Evolutionary conservation across 805 yeast genomes (phyloP).

Genomic region (Pichia eremophila): DNA sequence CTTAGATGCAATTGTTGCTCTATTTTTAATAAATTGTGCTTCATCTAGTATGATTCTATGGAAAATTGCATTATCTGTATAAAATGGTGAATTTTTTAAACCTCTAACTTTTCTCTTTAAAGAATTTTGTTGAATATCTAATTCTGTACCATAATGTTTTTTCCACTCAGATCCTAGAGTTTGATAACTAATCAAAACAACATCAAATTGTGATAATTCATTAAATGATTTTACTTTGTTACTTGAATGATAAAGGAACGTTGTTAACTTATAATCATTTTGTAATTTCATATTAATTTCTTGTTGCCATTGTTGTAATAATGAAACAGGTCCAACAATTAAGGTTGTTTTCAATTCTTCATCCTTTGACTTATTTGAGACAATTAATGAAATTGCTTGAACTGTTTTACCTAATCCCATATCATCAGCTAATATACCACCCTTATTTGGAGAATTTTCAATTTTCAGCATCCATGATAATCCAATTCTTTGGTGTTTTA

Average conservation of each 20-base stretch:
- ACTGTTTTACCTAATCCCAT: slow-evolving; percentile 79
- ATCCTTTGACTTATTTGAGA: slow-evolving; percentile 31
- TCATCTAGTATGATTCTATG: slow-evolving; percentile 45
- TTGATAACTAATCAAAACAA: slow-evolving; percentile 71
- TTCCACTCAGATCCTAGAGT: slow-evolving; percentile 72
- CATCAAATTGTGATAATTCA: slow-evolving; percentile 50
- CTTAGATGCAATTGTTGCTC: slow-evolving; percentile 37
- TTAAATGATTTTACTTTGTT: slow-evolving; percentile 34
- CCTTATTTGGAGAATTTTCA: slow-evolving; percentile 51
- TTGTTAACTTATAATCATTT: slow-evolving; percentile 31
- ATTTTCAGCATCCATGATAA: slow-evolving; percentile 68
- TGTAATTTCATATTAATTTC: slow-evolving; percentile 62
- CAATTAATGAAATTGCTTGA: slow-evolving; percentile 54
- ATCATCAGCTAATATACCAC: slow-evolving; percentile 73
- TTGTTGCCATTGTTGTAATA: slow-evolving; percentile 76
- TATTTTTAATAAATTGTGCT: slow-evolving; percentile 48
- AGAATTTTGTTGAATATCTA: slow-evolving; percentile 29
- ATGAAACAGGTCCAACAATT: slow-evolving; percentile 85
- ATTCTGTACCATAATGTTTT: slow-evolving; percentile 42
- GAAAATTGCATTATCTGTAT: slow-evolving; percentile 39
- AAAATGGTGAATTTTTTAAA: slow-evolving; percentile 51
- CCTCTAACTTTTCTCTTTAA: slow-evolving; percentile 25
- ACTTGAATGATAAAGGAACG: slow-evolving; percentile 53
- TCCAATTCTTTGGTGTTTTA: slow-evolving; percentile 73
- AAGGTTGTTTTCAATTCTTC: slow-evolving; percentile 45